Evolutionary conservation across 2,329 filamentous ascomycete species (phyloP).

Genomic region (Fusarium dlaminii): DNA sequence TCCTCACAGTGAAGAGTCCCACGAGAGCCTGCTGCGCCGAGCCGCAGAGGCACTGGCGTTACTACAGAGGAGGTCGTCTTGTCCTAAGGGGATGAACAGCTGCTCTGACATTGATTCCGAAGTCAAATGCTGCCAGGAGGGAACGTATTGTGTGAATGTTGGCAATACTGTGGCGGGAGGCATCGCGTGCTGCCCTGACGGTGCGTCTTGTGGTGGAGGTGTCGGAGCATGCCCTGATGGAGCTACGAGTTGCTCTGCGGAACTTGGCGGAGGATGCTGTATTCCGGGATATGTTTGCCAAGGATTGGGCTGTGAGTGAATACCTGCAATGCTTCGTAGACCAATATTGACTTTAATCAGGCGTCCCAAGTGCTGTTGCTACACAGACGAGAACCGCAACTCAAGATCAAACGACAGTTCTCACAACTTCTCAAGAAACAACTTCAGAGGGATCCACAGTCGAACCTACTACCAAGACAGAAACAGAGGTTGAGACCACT

Average conservation of each 20-base stretch:
- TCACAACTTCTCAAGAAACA: slow-evolving; percentile 51
- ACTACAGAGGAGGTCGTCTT: slow-evolving; percentile 69
- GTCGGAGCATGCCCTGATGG: slow-evolving; percentile 70
- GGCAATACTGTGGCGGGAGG: slow-evolving; percentile 70
- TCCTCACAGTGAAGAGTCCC: slow-evolving; percentile 52
- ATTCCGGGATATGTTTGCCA: slow-evolving; percentile 76
- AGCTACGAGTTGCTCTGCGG: slow-evolving; percentile 71
- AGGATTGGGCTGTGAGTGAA: slow-evolving; percentile 73
- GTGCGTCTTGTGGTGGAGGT: slow-evolving; percentile 68
- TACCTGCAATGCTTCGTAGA: background rate
- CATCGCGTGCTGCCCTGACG: slow-evolving; percentile 79
- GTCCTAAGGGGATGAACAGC: slow-evolving; percentile 71
- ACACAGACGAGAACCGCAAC: slow-evolving; percentile 37
- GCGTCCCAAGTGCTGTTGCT: slow-evolving; percentile 47
- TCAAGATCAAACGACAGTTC: slow-evolving; percentile 37
- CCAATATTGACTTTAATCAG: slow-evolving; percentile 32
- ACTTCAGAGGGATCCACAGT: slow-evolving; percentile 46
- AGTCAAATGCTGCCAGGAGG: slow-evolving; percentile 77
- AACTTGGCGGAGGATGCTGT: slow-evolving; percentile 79
- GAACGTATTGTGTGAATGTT: slow-evolving; percentile 72
- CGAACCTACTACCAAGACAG: slow-evolving; percentile 51
- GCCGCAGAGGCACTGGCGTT: slow-evolving; percentile 58
- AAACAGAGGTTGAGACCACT: slow-evolving; percentile 44
- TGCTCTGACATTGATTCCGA: slow-evolving; percentile 72
- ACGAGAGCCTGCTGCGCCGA: slow-evolving; percentile 50